A percentile compares a stretch with the other conserved stretches of the same genome.
These are phyloP conservation scores for Anisodus tanguticus DNA, from an alignment of 257 asterid species.

Conservation along the genomic window DNA sequence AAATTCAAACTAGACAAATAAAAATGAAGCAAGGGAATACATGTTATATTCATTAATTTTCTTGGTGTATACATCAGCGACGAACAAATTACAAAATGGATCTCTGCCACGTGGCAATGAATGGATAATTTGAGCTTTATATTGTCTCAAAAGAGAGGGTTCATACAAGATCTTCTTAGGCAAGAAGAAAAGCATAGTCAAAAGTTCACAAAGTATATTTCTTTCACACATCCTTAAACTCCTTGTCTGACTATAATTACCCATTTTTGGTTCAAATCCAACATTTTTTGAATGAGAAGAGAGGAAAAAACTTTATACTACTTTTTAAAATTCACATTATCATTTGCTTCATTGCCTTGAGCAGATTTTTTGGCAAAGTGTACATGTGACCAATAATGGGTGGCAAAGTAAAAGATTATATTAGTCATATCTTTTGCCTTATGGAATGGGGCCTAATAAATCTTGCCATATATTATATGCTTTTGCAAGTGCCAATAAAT, in stretches of 20 bases:
- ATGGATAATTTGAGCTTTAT: conserved; percentile 7
- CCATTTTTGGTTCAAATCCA: conserved; percentile 12
- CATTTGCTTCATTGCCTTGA: too few species aligned
- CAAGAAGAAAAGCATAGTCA: conserved; percentile 31
- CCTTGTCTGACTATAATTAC: not conserved
- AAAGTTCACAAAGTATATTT: conserved; percentile 22
- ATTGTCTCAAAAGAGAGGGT: not conserved
- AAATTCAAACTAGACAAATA: too few species aligned
- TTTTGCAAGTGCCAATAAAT: conserved; percentile 20
- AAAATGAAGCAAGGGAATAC: too few species aligned
- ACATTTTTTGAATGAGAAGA: conserved; percentile 25
- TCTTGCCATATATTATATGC: conserved; percentile 9
- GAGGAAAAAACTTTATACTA: conserved; percentile 11
- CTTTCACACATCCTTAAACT: conserved; percentile 26
- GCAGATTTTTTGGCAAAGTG: not conserved
- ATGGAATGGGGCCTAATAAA: conserved; percentile 21
- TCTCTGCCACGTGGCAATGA: not conserved
- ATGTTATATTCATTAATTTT: too few species aligned
- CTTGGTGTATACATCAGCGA: too few species aligned
- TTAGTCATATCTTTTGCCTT: not conserved
- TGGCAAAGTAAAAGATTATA: conserved; percentile 18
- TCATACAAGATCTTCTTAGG: conserved; percentile 29
- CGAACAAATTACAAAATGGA: too few species aligned
- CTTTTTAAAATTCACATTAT: conserved; percentile 23
- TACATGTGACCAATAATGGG: conserved; percentile 17